Evolutionary conservation across 129 eudicot species (phyloP), one percentile per base, ranked within the genome.

Genomic region (carrot (Daucus carota)): DNA sequence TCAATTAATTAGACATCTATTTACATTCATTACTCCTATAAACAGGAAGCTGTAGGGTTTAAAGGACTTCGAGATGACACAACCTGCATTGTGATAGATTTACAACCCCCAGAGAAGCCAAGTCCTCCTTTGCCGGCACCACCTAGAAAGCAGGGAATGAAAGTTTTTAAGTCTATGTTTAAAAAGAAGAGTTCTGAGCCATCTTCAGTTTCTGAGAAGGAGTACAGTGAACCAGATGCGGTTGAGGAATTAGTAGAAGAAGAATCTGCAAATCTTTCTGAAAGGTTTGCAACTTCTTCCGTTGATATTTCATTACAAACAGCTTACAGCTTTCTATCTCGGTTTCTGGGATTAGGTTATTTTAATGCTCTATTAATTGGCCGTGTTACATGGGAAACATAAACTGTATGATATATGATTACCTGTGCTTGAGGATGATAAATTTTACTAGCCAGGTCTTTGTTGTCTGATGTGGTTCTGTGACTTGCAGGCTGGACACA

Each of bases 21-120:
- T 74, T 17, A 66, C 40, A 73, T 9, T 52, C 17, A 28, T 62
- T 74, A 11, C 69, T 67, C 10, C 8, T 73, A 15, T 79, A 70
- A 72, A 69, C 81, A 95, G 99, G 97, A 88, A 84, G 90, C 99
- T 17, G 89, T 95, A 41, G 83, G 86, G 65, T 78, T 75, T 22
- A 91, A 92, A 87, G 99, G 99, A 74, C 83, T 95, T 76, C 79
- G 99, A 50, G 99, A 95, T 84, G 99, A 95, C 77, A 95, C 99
- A 81, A 95, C 97, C 69, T 95, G 99, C 84, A 95, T 95, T 78
- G 99, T 95, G 22, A 86, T 95, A 62, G 97, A 95, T 83, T 83
- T 95, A 74, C 80, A 78, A 70, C 96, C 90, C 42, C 88, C 97
- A 7, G 96, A 89, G 76, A 95, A 95, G 84, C 71, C 85, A 73